Evolutionary conservation across 2,329 filamentous ascomycete species (phyloP), one percentile per base, ranked within the genome.

Genomic region (Beauveria sp.): DNA sequence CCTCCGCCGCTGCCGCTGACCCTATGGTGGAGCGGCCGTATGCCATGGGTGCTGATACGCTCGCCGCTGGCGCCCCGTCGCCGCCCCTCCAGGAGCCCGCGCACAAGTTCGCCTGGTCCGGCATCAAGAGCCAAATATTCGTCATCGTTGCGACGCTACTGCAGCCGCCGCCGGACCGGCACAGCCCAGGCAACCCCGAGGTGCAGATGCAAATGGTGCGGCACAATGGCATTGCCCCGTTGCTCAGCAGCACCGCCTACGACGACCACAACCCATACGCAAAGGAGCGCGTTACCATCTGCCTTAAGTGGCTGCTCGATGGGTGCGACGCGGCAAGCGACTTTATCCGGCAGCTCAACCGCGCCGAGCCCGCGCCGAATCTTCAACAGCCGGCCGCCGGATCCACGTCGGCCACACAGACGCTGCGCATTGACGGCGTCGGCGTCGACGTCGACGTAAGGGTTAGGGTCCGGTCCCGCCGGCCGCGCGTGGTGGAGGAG

Each of bases 221-320:
- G 54, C 85, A 93, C 67, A 90, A 91, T 65, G 93, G 93, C 47
- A 89, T 97, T 48, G 90, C 96, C 66, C 87, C 90, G 0, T 82
- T 97, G 22, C 83, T 97, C 18, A 92, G 92, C 69, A 96, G 92
- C 74, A 97, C 92, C 68, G 84, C 87, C 37, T 94, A 94, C 70
- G 93, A 97, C 70, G 91, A 93, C 67, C 86, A 96, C 75, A 97
- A 97, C 70, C 91, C 92, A 0, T 97, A 93, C 70, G 92, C 96
- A 64, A 91, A 93, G 68, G 93, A 97, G 73, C 90, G 92, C 65
- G 90, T 91, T 3, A 91, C 92, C 55, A 87, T 96, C 71, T 92
- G 90, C 66, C 80, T 96, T n/a, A 92, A 93, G 70, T 96, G 86
- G 82, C 79, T 90, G 6, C 83, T 90, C 75, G 88, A 90, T 66